Base-by-base conservation (phyloP, 1,139 yeast species). In the Lodderomyces pseudojiufengensis region DNA sequence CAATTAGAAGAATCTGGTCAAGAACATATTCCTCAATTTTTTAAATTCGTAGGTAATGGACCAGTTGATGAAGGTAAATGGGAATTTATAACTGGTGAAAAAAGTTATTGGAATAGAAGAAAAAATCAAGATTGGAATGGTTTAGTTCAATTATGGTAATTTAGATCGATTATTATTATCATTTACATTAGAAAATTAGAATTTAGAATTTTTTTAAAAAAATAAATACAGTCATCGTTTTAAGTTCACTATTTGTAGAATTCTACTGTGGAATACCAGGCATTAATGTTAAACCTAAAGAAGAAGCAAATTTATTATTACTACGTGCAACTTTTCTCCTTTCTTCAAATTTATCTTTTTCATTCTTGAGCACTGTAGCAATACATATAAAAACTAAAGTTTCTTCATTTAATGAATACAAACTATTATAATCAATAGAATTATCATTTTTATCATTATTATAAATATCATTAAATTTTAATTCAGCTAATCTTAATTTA, bases 41-140 rank as follows among this genome's bases (percentile, higher is more conserved):
- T 90, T 62, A 65, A 63, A 40, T 71, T 72, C 33, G 61, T 57
- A 27, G 70, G 73, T 1, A 63, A 58, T 2, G 55, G 52, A n/a
- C 58, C 57, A 7, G 57, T 67, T 2, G 71, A 65, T 34, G 56
- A 63, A 9, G 73, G 76, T 7, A 76, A 76, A 40, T 88, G 88
- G 82, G 70, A 65, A 21, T 71, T 73, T 38, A 73, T 73, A 31
- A 63, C 57, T 14, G 96, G 95, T 1, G 67, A 68, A 2, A 63
- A 71, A 26, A 76, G 85, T 50, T 90, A 90, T 55, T 90, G 97
- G 97, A 78, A 76, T 46, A 74, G 86, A 51, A 76, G 94, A 56
- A 72, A 68, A 46, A 61, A 56, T 4, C 63, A 64, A 7, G 76
- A 80, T 48, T 83, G 92, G 92, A 60, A 62, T 13, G 83, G 64